phyloP scores from a whole-genome alignment of 352 stramenopile genomes.

The Globisporangium alternatum region DNA sequence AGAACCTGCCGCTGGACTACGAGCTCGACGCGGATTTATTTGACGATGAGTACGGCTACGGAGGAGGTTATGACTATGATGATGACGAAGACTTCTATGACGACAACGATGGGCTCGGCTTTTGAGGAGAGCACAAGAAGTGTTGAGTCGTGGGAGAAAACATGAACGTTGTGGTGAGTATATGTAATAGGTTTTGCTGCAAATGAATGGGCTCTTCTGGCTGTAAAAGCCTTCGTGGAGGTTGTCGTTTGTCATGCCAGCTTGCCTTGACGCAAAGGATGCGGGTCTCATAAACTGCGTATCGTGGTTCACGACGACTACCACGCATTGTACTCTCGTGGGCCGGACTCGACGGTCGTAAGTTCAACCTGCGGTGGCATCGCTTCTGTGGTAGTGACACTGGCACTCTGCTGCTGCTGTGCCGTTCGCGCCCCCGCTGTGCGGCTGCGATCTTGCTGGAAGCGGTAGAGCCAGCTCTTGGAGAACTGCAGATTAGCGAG shows the following conservation, averaged over 20 bases:
- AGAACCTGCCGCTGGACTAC: constrained; percentile 36
- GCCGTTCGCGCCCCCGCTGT: background rate
- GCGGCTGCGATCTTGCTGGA: constrained; percentile 3
- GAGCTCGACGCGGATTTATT: constrained; percentile 33
- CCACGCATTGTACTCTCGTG: background rate
- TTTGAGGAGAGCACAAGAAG: background rate
- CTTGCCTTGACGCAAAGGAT: too few relatives aligned
- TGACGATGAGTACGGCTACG: constrained; percentile 14
- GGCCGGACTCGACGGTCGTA: background rate
- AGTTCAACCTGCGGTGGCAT: background rate
- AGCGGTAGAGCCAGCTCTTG: constrained; percentile 7
- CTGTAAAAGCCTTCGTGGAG: too few relatives aligned
- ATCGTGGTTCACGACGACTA: background rate
- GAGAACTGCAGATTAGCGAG: constrained; percentile 13
- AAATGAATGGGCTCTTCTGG: too few relatives aligned
- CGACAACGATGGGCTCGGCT: constrained; percentile 11
- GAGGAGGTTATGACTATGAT: constrained; percentile 6
- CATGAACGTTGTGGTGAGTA: too few relatives aligned
- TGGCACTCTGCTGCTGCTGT: background rate
- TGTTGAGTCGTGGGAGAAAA: background rate
- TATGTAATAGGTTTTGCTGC: too few relatives aligned
- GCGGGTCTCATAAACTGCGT: too few relatives aligned
- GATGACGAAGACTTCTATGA: constrained; percentile 21
- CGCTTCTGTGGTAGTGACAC: background rate
- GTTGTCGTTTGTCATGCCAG: too few relatives aligned